Conservation (phyloP, 2,329 filamentous ascomycete species). For the Hymenoscyphus albidus region DNA sequence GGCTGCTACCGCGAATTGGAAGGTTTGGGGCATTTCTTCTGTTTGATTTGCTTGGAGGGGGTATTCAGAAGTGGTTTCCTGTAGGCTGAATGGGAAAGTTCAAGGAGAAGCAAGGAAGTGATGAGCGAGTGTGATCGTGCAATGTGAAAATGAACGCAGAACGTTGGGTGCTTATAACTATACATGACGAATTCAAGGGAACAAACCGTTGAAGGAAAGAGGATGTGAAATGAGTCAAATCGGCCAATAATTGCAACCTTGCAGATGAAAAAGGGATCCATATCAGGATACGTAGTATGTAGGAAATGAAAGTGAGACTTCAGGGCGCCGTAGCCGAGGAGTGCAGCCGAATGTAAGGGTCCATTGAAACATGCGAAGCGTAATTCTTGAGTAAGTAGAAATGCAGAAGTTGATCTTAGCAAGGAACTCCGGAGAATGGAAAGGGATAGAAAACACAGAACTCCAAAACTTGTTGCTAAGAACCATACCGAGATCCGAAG, state of each 20-base stretch:
- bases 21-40: neutral
- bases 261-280: neutral
- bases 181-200: neutral
- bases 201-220: neutral
- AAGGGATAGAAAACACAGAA: neutral
- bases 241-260: neutral
- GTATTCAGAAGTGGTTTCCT: neutral
- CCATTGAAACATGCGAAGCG: neutral
- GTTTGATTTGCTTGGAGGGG: neutral
- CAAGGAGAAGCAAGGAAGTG: neutral
- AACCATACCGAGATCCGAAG: too few species aligned
- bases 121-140: neutral
- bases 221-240: neutral
- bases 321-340: neutral
- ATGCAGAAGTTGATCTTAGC: neutral
- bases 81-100: neutral
- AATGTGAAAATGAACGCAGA: neutral
- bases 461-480: too few species aligned
- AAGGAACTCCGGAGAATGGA: neutral
- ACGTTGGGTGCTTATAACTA: neutral
- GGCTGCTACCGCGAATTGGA: conserved; percentile 5
- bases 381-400: neutral
- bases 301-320: conserved; percentile 1
- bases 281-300: neutral
- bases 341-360: neutral